Evolutionary conservation across 768 basidiomycete species (phyloP), one percentile per base, ranked within the genome.

Genomic region (Tylopilus intermedius): DNA sequence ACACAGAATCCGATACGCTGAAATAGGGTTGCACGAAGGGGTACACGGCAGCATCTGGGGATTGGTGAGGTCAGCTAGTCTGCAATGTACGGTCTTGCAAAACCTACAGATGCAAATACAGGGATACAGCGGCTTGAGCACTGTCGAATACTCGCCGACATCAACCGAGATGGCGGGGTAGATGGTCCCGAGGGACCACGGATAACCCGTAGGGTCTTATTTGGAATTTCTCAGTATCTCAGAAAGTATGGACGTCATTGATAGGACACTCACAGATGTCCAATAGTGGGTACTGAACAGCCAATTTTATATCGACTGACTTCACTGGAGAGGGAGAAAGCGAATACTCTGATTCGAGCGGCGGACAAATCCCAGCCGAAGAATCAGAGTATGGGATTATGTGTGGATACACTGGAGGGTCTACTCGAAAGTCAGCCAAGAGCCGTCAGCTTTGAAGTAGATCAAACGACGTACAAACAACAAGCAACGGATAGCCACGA

Each of bases 401-500:
- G 35, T 52, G 58, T 41, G 65, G 65, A 46, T 66, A 66, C 44
- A 57, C 59, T 47, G 60, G 49, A 11, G 51, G 44, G 52, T 66
- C 67, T 67, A 51, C 14, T 27, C 39, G 29, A 38, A 44, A 41
- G 29, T 52, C 11, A 58, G 18, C 11, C 14, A 8, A 13, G 3
- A 22, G 14, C 33, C 33, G 22, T 44, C 9, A 11, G 35, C 39
- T 22, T 8, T 11, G 39, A 21, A 11, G n/a, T 15, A 54, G 40
- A 41, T 32, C 22, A 33, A 24, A 4, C 35, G 32, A 62, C 71
- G 39, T 54, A 75, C 75, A 76, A 18, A 75, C 54, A 55, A 66
- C 59, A 55, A 75, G 66, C 53, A 60, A 67, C 6, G 75, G 74
- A 56, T 75, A 76, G 7, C 43, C 39, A 51, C 40, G 38, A 42